Conservation (phyloP, 331 rosid genomes). For the Phaseolus coccineus region DNA sequence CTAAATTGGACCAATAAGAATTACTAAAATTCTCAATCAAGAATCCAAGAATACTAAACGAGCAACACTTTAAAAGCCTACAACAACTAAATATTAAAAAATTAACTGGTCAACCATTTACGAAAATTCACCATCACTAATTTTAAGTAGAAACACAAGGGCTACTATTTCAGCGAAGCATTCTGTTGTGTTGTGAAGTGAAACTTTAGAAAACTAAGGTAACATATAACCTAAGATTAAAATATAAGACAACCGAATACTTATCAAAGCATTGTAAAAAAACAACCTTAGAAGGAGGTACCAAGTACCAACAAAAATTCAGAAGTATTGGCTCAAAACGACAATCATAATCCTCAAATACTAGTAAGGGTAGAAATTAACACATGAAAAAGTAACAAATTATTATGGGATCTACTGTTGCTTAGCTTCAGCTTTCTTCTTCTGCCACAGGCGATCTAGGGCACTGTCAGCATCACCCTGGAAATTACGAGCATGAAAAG, state of each 20-base stretch:
- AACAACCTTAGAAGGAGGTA: slow-evolving; percentile 4
- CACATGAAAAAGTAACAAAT: background rate
- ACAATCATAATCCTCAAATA: slow-evolving; percentile 22
- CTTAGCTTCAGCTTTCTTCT: slow-evolving; percentile 61
- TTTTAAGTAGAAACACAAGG: background rate
- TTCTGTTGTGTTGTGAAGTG: background rate
- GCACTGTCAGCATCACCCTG: slow-evolving; percentile 86
- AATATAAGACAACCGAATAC: background rate
- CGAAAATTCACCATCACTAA: no score
- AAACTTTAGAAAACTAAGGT: background rate
- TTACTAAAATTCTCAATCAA: no score
- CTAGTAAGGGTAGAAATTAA: background rate
- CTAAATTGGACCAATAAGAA: no score
- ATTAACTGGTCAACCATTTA: no score
- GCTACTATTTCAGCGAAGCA: background rate
- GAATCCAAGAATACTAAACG: no score
- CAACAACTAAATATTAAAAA: no score
- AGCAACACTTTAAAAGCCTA: no score
- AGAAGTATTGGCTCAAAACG: slow-evolving; percentile 11
- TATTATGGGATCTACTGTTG: slow-evolving; percentile 51
- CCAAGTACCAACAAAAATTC: background rate
- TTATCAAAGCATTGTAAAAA: background rate
- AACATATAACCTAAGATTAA: background rate
- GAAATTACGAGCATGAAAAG: background rate
- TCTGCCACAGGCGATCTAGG: slow-evolving; percentile 71